These are phyloP conservation scores for Dysphania ambrosioides DNA, from an alignment of 148 eudicot genomes.

Conservation along the genomic window DNA sequence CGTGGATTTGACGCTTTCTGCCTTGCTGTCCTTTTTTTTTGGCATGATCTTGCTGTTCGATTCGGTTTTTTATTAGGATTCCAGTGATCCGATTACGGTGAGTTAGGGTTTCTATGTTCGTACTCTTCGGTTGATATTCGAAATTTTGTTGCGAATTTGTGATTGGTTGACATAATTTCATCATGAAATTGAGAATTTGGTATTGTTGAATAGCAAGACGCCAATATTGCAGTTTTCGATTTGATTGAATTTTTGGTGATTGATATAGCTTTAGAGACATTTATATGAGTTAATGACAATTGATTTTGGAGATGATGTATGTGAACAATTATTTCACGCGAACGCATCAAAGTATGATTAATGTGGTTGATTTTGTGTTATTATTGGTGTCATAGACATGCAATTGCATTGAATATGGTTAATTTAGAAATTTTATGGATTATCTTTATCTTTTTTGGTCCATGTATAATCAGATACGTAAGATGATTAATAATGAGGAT, in stretches of 20 bases:
- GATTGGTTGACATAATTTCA: neutral
- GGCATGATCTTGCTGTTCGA: too few relatives aligned
- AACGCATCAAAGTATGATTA: neutral
- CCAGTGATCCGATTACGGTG: too few relatives aligned
- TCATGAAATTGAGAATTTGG: too few relatives aligned
- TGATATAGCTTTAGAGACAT: too few relatives aligned
- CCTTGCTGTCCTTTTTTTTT: neutral
- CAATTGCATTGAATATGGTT: neutral
- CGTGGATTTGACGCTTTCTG: neutral
- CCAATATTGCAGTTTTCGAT: too few relatives aligned
- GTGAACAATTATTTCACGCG: too few relatives aligned
- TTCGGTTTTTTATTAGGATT: neutral
- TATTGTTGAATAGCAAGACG: too few relatives aligned
- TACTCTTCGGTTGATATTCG: too few relatives aligned
- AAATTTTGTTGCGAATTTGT: neutral
- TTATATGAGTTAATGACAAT: neutral
- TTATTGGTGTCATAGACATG: neutral
- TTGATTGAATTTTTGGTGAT: too few relatives aligned
- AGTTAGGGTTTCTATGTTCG: neutral
- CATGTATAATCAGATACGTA: conserved; percentile 13
- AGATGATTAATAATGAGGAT: conserved; percentile 38
- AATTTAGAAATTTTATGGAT: neutral
- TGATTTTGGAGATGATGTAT: neutral
- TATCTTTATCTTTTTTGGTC: neutral
- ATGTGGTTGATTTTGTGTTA: neutral